Base-by-base conservation (phyloP, 2,329 filamentous ascomycete genomes). In the Fusarium sp. region DNA sequence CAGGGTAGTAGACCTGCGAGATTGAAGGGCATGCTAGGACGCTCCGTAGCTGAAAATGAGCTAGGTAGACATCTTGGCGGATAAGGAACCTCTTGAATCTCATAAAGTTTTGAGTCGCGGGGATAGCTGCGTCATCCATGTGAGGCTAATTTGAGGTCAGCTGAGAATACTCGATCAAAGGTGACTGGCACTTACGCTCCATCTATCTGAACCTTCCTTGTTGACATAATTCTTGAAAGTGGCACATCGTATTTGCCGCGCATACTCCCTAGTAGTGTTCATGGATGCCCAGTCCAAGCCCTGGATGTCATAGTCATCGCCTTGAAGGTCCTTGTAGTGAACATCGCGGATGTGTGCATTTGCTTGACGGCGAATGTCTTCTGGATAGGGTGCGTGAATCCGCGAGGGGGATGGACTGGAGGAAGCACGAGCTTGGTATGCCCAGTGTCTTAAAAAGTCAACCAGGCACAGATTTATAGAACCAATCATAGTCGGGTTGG, bases 1-100 rank as follows among this genome's bases (percentile, higher is more conserved):
- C 85, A 6, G 89, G 87, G 75, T 91, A 92, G 77, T 89, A 92
- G 14, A 86, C 84, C 47, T 87, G 86, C 12, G 86, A 87, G 38
- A 87, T 84, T 14, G 88, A 89, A 10, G 88, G 84, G 75, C 87
- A 87, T 6, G 88, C 89, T 26, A 93, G 81, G 22, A 91, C 83
- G 75, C 91, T 91, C 48, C 91, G 88, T 18, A 92, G 83, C 77
- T 93, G 91, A 69, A 92, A 92, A 80, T 93, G 91, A n/a, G 89
- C 84, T 24, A 92, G 80, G 68, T 86, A 83, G 30, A 90, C 83
- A 57, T 89, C 84, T 26, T 83, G 84, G 51, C 86, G 84, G 47
- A 91, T 83, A 68, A 88, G 84, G 85, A 90, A 90, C 44, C 83
- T 85, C 45, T 84, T 85, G 77, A 91, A 92, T 57, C 85, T 85